Conservation (phyloP, 2,329 filamentous ascomycete genomes). For the Calonectria naviculata region DNA sequence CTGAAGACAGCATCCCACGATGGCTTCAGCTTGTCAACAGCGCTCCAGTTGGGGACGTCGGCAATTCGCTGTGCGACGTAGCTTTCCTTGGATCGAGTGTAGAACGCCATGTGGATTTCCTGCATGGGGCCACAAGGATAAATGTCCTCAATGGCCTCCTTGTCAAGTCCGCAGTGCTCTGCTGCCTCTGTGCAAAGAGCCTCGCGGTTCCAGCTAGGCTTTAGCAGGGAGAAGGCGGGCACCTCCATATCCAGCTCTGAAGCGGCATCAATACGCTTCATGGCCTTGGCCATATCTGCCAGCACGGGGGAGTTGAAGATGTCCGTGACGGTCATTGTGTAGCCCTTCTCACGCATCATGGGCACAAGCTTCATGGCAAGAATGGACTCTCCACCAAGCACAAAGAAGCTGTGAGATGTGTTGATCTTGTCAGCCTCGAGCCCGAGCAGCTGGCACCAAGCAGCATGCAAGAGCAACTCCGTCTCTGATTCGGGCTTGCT, state of each 20-base stretch:
- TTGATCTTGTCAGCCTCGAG: constrained; percentile 46
- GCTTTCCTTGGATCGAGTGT: constrained; percentile 58
- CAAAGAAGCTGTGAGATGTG: constrained; percentile 56
- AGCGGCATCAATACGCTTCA: constrained; percentile 37
- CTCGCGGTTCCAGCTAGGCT: constrained; percentile 38
- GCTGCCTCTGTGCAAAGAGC: constrained; percentile 48
- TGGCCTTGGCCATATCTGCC: constrained; percentile 53
- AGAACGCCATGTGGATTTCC: constrained; percentile 63
- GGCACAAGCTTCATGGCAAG: constrained; percentile 62
- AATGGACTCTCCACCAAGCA: constrained; percentile 61
- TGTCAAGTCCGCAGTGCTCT: constrained; percentile 42
- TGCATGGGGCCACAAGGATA: constrained; percentile 66
- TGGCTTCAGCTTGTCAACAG: constrained; percentile 48
- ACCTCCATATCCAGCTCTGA: constrained; percentile 38
- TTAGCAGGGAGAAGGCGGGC: constrained; percentile 52
- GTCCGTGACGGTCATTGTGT: constrained; percentile 56
- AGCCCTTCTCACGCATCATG: constrained; percentile 49
- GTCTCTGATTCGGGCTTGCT: constrained; percentile 30
- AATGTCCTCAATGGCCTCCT: constrained; percentile 55
- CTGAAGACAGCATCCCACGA: constrained; percentile 53
- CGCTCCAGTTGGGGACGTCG: constrained; percentile 47
- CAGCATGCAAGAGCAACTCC: constrained; percentile 42
- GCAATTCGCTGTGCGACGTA: constrained; percentile 62
- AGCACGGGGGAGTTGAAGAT: constrained; percentile 58
- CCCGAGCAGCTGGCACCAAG: constrained; percentile 51